Conservation (phyloP, 352 stramenopile species). For the Globisporangium spiculum region DNA sequence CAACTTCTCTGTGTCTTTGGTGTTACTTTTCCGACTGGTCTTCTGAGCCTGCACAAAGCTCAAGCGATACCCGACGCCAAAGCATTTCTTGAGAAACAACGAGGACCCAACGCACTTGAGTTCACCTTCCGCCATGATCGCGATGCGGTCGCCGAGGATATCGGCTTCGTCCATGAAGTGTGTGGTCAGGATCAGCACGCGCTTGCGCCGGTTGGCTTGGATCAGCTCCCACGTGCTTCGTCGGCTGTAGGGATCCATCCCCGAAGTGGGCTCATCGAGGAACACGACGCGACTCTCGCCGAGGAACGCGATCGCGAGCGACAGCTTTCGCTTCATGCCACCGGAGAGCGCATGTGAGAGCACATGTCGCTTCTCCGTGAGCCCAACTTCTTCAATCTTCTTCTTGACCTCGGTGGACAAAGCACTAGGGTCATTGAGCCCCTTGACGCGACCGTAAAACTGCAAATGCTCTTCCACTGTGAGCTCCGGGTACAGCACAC, state of each 20-base stretch:
- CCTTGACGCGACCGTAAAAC: constrained; percentile 94
- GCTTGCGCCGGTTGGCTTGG: constrained; percentile 44
- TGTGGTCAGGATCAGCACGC: constrained; percentile 88
- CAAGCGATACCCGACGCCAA: constrained; percentile 76
- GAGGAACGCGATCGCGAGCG: constrained; percentile 72
- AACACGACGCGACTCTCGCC: constrained; percentile 68
- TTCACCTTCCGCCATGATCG: constrained; percentile 84
- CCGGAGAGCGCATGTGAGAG: constrained; percentile 57
- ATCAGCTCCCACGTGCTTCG: constrained; percentile 86
- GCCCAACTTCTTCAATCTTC: constrained; percentile 88
- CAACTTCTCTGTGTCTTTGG: background rate
- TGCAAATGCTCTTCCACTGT: constrained; percentile 95
- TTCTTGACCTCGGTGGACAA: constrained; percentile 29
- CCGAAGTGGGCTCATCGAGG: constrained; percentile 87
- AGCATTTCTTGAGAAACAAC: constrained; percentile 82
- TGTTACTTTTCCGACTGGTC: background rate
- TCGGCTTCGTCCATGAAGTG: constrained; percentile 94
- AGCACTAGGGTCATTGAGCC: constrained; percentile 26
- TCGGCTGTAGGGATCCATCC: constrained; percentile 92
- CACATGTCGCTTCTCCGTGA: constrained; percentile 84
- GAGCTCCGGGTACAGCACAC: constrained; percentile 94
- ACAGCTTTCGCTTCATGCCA: constrained; percentile 80
- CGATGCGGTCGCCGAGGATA: constrained; percentile 87
- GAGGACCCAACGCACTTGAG: constrained; percentile 55
- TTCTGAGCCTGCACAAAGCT: constrained; percentile 33